Conservation (phyloP, 1,284 basidiomycete genomes). For the Neonothopanus nambi region DNA sequence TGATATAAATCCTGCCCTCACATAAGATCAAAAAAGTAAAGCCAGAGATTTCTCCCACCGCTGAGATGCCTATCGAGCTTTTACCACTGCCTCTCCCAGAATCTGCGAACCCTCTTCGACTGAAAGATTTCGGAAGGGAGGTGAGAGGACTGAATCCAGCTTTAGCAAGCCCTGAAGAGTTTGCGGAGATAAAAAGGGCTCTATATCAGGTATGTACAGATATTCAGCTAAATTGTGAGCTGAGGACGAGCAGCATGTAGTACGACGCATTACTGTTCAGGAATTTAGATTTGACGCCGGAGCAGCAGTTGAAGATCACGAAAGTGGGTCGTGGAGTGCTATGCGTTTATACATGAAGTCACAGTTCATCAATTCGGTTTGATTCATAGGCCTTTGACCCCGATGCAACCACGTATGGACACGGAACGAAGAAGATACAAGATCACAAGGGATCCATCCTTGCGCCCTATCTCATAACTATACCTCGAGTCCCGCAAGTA, state of each 20-base stretch:
- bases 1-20: too few relatives aligned
- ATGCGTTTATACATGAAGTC: background rate
- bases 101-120: conserved; percentile 47
- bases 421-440: conserved; percentile 70
- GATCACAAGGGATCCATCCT: conserved; percentile 61
- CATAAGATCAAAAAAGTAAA: too few relatives aligned
- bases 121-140: conserved; percentile 51
- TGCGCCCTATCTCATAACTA: conserved; percentile 72
- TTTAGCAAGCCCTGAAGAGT: conserved; percentile 41
- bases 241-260: conserved; percentile 34
- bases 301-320: conserved; percentile 81
- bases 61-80: conserved; percentile 41
- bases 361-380: background rate
- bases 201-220: conserved; percentile 47
- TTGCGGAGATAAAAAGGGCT: conserved; percentile 41
- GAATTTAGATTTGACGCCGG: conserved; percentile 66
- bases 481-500: conserved; percentile 69
- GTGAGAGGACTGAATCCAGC: conserved; percentile 54
- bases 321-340: conserved; percentile 46
- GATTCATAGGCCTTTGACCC: conserved; percentile 59
- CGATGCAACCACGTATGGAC: conserved; percentile 58
- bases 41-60: too few relatives aligned
- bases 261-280: conserved; percentile 76
- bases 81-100: conserved; percentile 45
- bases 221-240: background rate